phyloP scores from a whole-genome alignment of 257 asterid genomes.

The Prunella vulgaris region DNA sequence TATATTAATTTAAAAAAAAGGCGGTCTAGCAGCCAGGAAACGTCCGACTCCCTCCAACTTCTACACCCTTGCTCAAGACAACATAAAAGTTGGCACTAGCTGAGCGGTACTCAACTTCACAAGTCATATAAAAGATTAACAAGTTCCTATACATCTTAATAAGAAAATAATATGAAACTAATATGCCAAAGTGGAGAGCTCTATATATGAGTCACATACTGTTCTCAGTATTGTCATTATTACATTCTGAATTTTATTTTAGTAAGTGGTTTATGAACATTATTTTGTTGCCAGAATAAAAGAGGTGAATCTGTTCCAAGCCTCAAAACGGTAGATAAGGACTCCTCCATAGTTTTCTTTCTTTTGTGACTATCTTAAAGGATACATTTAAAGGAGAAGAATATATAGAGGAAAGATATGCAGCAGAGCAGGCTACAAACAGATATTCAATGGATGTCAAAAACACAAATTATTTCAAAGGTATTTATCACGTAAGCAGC shows the following conservation, averaged over 20 bases:
- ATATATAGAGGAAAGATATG: neutral
- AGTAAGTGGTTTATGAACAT: neutral
- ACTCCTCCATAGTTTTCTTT: conserved; percentile 6
- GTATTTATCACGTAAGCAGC: neutral
- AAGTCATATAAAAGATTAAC: neutral
- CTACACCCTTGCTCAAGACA: too few species aligned
- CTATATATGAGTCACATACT: neutral
- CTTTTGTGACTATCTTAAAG: neutral
- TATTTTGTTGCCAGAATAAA: neutral
- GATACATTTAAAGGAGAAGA: neutral
- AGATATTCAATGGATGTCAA: neutral
- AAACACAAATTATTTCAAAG: neutral
- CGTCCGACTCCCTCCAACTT: too few species aligned
- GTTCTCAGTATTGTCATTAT: neutral
- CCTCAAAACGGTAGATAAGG: conserved; percentile 2
- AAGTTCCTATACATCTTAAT: neutral
- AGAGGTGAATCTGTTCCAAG: neutral
- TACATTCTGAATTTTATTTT: neutral
- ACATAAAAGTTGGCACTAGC: conserved; percentile 1
- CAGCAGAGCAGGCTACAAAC: neutral
- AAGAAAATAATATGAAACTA: neutral
- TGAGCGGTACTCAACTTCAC: neutral
- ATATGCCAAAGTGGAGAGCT: conserved; percentile 4
- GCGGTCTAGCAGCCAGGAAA: too few species aligned
- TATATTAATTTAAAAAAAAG: too few species aligned